Conservation (phyloP, 345 rosid species). For the Clausena lansium region DNA sequence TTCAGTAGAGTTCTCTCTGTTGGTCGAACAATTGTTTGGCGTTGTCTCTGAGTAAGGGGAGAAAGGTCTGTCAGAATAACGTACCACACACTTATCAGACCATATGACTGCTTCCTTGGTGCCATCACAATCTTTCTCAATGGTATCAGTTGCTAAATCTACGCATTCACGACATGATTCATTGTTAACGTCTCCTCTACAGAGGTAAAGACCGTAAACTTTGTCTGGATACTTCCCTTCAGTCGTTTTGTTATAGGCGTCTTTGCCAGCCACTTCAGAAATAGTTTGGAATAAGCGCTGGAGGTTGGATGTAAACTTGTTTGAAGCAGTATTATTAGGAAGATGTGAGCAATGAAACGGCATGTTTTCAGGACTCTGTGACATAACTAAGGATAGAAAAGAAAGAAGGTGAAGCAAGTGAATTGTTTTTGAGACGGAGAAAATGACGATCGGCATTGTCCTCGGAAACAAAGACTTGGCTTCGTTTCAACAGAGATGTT, state of each 20-base stretch:
- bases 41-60: background rate
- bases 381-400: background rate
- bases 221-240: conserved; percentile 7
- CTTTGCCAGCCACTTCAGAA: background rate
- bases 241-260: background rate
- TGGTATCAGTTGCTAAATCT: background rate
- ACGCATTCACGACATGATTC: conserved; percentile 21
- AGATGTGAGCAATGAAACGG: background rate
- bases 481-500: background rate
- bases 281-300: background rate
- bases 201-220: conserved; percentile 22
- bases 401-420: conserved; percentile 4
- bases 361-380: background rate
- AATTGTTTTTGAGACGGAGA: background rate
- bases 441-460: background rate
- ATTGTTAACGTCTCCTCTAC: background rate
- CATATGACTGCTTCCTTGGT: conserved; percentile 27
- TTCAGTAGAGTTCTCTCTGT: background rate
- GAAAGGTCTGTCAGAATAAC: conserved; percentile 24
- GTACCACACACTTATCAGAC: conserved; percentile 38
- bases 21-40: background rate
- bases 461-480: background rate
- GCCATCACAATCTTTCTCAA: conserved; percentile 22
- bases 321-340: background rate
- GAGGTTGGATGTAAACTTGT: background rate